Percentiles rank a stretch among this genome's conserved stretches.
phyloP scores from a whole-genome alignment of 2,329 filamentous ascomycete species.

The Penicillium sp. region DNA sequence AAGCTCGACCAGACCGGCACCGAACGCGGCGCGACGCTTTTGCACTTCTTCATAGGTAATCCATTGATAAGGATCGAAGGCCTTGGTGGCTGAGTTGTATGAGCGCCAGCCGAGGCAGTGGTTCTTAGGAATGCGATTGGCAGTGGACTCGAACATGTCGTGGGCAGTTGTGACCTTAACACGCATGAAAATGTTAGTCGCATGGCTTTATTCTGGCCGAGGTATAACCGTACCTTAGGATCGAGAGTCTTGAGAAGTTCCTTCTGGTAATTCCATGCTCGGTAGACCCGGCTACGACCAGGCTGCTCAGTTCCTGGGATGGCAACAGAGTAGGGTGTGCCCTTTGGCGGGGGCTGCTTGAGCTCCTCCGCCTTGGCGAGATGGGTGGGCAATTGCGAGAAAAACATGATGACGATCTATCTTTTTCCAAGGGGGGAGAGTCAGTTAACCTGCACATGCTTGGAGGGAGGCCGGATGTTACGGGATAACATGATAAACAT shows the following conservation, averaged over 20 bases:
- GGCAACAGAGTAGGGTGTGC: conserved; percentile 76
- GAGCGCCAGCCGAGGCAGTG: conserved; percentile 79
- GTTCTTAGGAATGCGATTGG: conserved; percentile 65
- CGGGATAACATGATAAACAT: neutral
- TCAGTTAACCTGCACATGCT: conserved; percentile 1
- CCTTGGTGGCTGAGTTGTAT: conserved; percentile 75
- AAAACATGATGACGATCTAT: conserved; percentile 38
- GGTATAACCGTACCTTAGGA: conserved; percentile 56
- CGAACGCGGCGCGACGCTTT: conserved; percentile 78
- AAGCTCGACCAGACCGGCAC: conserved; percentile 81
- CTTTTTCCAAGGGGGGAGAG: neutral
- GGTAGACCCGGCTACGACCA: conserved; percentile 76
- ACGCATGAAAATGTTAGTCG: neutral
- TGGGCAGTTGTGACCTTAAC: conserved; percentile 67
- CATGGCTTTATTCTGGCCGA: neutral
- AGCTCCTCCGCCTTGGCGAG: conserved; percentile 55
- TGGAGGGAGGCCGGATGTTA: conserved; percentile 2
- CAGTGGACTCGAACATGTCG: conserved; percentile 76
- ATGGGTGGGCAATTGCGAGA: conserved; percentile 37
- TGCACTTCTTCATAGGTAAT: conserved; percentile 80
- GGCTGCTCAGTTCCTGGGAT: conserved; percentile 75
- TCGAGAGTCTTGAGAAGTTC: conserved; percentile 73
- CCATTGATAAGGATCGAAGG: conserved; percentile 80
- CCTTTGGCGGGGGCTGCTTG: conserved; percentile 68
- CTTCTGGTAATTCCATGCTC: conserved; percentile 79